A percentile compares a stretch with the other conserved stretches of the same genome.
Conservation (phyloP, 805 yeast species). For the Saccharomycopsis fodiens region DNA sequence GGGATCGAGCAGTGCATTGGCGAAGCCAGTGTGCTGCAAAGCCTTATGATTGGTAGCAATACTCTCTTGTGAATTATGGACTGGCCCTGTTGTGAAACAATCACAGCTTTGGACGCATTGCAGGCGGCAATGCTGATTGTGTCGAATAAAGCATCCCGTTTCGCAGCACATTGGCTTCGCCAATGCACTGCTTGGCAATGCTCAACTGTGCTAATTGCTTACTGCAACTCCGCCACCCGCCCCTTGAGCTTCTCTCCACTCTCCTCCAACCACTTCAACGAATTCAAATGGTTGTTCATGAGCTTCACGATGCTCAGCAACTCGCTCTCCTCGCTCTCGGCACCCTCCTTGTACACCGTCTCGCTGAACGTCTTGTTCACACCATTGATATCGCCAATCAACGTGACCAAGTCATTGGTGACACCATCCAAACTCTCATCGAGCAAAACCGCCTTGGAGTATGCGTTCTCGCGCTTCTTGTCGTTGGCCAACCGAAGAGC, state of each 20-base stretch:
- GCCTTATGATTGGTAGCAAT: too few relatives aligned
- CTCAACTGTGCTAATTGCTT: too few relatives aligned
- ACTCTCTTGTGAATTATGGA: too few relatives aligned
- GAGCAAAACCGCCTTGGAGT: slow-evolving; percentile 74
- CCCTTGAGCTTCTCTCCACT: slow-evolving; percentile 61
- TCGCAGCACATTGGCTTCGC: too few relatives aligned
- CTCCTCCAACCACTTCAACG: slow-evolving; percentile 79
- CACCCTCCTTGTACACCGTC: slow-evolving; percentile 33
- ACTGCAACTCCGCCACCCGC: too few relatives aligned
- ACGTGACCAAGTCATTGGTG: slow-evolving; percentile 66
- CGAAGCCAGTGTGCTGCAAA: too few relatives aligned
- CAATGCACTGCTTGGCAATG: too few relatives aligned
- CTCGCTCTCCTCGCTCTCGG: slow-evolving; percentile 37
- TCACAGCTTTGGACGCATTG: too few relatives aligned
- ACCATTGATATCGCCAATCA: slow-evolving; percentile 75
- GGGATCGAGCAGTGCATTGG: too few relatives aligned
- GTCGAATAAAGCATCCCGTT: too few relatives aligned
- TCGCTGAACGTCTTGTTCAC: slow-evolving; percentile 76
- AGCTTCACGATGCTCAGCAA: slow-evolving; percentile 69
- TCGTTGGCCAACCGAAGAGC: slow-evolving; percentile 42
- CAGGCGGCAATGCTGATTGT: too few relatives aligned
- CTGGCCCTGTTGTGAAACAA: too few relatives aligned
- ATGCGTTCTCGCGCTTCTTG: slow-evolving; percentile 83
- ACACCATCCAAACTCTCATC: slow-evolving; percentile 74
- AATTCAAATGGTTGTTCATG: slow-evolving; percentile 82